phyloP scores from a whole-genome alignment of 371 early-diverging fungal genomes.

The Entomophthora muscae region DNA sequence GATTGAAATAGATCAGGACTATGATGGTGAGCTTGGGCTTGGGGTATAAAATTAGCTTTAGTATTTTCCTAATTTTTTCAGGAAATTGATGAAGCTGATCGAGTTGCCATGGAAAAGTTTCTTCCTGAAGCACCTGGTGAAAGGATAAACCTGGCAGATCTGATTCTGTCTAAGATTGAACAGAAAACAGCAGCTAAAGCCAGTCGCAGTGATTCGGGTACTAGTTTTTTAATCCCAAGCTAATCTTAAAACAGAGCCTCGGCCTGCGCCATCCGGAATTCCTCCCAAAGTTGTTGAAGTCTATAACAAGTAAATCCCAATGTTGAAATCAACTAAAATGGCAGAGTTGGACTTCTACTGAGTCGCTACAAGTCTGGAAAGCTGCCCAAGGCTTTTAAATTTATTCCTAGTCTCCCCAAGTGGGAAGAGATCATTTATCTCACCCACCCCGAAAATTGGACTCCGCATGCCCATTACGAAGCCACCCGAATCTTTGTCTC shows the following conservation, averaged over 20 bases:
- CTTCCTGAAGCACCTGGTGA: slow-evolving; percentile 64
- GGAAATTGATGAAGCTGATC: slow-evolving; percentile 59
- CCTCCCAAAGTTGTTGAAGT: slow-evolving; percentile 88
- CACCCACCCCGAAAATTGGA: slow-evolving; percentile 85
- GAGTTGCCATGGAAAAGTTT: slow-evolving; percentile 66
- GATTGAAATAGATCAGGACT: slow-evolving; percentile 27
- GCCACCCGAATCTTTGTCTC: slow-evolving; percentile 93
- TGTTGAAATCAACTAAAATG: not conserved
- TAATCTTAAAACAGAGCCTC: slow-evolving; percentile 7
- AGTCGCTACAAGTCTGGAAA: slow-evolving; percentile 89
- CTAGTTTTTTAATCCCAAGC: not conserved
- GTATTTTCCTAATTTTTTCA: no score
- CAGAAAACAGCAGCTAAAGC: slow-evolving; percentile 19
- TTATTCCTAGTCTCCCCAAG: slow-evolving; percentile 83
- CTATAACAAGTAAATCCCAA: slow-evolving; percentile 57
- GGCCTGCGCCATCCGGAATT: slow-evolving; percentile 30
- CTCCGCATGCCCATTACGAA: slow-evolving; percentile 88
- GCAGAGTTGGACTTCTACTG: slow-evolving; percentile 70
- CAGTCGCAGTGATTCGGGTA: not conserved
- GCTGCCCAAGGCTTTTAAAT: slow-evolving; percentile 96
- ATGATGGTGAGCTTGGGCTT: slow-evolving; percentile 24
- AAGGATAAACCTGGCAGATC: slow-evolving; percentile 65
- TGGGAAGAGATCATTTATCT: slow-evolving; percentile 92
- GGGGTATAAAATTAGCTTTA: no score
- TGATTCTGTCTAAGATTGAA: slow-evolving; percentile 86